A percentile compares a stretch with the other conserved stretches of the same genome.
phyloP scores from a whole-genome alignment of 345 rosid genomes.

The Citrus inodora region DNA sequence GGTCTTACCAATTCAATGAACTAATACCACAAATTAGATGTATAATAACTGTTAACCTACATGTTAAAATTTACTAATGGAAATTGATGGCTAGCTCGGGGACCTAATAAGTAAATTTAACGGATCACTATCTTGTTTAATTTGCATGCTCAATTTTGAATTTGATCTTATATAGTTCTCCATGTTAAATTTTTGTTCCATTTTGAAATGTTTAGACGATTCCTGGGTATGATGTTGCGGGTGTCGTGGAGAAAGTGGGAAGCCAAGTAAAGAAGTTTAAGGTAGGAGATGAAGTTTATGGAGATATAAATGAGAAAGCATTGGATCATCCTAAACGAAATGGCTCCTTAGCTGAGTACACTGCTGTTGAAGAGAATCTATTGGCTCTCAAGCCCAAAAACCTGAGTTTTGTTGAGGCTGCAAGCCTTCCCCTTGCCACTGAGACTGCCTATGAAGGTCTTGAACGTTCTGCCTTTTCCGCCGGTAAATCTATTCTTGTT shows the following conservation, averaged over 20 bases:
- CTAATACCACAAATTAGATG: too few species aligned
- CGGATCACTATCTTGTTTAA: too few species aligned
- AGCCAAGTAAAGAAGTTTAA: slow-evolving; percentile 69
- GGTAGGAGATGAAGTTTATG: slow-evolving; percentile 87
- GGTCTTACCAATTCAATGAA: too few species aligned
- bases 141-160: too few species aligned
- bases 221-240: slow-evolving; percentile 93
- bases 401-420: slow-evolving; percentile 73
- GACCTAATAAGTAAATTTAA: too few species aligned
- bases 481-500: slow-evolving; percentile 81
- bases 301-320: slow-evolving; percentile 81
- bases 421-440: slow-evolving; percentile 80
- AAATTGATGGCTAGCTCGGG: too few species aligned
- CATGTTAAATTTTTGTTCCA: background rate
- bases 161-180: background rate
- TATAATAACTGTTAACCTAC: too few species aligned
- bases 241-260: slow-evolving; percentile 81
- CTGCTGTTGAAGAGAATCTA: slow-evolving; percentile 87
- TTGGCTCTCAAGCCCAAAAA: slow-evolving; percentile 73
- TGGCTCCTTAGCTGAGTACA: slow-evolving; percentile 85
- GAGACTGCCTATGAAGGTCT: slow-evolving; percentile 84
- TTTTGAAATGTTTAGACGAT: slow-evolving; percentile 50
- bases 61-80: too few species aligned
- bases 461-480: slow-evolving; percentile 63
- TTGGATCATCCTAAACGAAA: slow-evolving; percentile 80